Evolutionary conservation across 2,329 filamentous ascomycete genomes (phyloP).

Genomic region (Tolypocladium album): DNA sequence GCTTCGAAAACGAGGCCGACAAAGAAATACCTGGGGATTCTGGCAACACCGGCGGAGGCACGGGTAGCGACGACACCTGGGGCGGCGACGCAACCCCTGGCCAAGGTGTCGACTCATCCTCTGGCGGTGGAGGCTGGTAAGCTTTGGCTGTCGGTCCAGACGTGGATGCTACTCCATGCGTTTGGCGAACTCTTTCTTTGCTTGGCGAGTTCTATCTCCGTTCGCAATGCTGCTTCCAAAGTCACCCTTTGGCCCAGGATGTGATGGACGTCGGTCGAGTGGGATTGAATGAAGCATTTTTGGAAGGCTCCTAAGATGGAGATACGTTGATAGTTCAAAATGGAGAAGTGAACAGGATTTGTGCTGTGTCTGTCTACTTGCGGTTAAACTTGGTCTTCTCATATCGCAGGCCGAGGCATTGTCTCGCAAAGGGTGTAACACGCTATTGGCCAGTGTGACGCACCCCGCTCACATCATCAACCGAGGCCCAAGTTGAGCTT

Average conservation of each 20-base stretch:
- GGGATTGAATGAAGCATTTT: background rate
- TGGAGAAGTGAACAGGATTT: background rate
- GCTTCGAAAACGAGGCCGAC: background rate
- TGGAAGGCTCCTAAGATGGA: background rate
- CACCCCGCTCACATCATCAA: background rate
- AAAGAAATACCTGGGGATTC: background rate
- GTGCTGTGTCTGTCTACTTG: background rate
- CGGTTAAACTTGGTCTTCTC: background rate
- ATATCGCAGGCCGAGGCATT: background rate
- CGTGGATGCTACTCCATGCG: background rate
- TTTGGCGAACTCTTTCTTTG: background rate
- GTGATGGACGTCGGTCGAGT: background rate
- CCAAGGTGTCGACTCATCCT: background rate
- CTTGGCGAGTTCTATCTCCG: background rate
- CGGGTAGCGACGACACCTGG: background rate
- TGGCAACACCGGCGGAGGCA: background rate
- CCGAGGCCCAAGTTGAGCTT: background rate
- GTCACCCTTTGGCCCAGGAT: too few species aligned
- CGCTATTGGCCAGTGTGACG: constrained; percentile 6
- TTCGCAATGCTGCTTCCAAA: background rate
- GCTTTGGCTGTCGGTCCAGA: too few species aligned
- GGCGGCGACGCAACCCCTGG: background rate
- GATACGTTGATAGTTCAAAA: background rate
- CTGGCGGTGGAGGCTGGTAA: constrained; percentile 2
- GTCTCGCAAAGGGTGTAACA: constrained; percentile 6